A percentile compares a stretch with the other conserved stretches of the same genome.
Conservation (phyloP, 139 green algal genomes). For the Chlamydomonas asymmetrica region DNA sequence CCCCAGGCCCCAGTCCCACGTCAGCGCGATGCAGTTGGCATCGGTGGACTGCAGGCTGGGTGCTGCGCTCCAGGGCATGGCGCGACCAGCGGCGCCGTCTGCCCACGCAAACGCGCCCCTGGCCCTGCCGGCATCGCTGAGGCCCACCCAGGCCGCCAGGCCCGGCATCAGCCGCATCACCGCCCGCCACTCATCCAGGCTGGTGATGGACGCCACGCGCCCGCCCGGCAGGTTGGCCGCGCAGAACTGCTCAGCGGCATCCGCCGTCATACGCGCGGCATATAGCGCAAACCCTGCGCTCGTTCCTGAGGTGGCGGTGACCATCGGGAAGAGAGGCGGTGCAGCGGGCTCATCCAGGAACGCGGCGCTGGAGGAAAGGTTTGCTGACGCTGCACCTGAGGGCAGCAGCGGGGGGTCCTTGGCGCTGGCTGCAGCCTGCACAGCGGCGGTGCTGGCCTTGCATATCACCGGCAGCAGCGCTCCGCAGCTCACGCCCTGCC, state of each 20-base stretch:
- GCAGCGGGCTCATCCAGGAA: too few species aligned
- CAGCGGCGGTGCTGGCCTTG: not conserved
- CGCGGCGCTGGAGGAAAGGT: too few species aligned
- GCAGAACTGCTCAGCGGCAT: conserved; percentile 2
- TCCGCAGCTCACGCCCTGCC: not conserved
- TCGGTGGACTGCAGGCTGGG: not conserved
- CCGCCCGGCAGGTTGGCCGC: not conserved
- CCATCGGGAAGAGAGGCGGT: not conserved
- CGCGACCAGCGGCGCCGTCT: not conserved
- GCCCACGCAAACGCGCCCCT: conserved; percentile 6
- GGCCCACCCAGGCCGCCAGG: conserved; percentile 9
- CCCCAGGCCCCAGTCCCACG: too few species aligned
- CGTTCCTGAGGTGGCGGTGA: not conserved
- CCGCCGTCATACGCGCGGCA: conserved; percentile 2
- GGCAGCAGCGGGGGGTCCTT: not conserved
- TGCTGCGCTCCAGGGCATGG: conserved; percentile 5
- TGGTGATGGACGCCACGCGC: not conserved
- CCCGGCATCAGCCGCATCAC: not conserved
- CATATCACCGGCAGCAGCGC: conserved; percentile 6
- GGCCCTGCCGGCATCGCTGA: not conserved
- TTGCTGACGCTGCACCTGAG: not conserved
- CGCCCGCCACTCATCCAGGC: not conserved
- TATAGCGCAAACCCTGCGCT: conserved; percentile 11
- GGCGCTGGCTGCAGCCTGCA: not conserved
- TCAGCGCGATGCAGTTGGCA: not conserved